Percentiles rank a stretch among this genome's conserved stretches.
These are phyloP conservation scores for Eutypa lata DNA, from an alignment of 2,329 filamentous ascomycete genomes.

Conservation along the genomic window DNA sequence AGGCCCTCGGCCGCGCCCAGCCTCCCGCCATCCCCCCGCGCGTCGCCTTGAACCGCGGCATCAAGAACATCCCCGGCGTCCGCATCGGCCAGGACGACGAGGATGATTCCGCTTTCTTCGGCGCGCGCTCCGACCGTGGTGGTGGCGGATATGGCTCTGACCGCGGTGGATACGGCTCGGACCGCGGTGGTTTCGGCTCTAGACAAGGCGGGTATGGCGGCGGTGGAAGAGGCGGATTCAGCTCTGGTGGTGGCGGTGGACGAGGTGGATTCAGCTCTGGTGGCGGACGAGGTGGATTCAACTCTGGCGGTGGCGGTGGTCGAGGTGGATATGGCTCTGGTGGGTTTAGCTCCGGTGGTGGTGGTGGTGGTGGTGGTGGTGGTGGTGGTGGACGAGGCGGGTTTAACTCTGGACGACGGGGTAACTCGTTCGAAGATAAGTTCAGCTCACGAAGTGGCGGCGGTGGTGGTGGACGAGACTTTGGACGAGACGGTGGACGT, in stretches of 20 bases:
- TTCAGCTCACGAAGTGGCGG: too few species aligned
- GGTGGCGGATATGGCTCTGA: constrained; percentile 4
- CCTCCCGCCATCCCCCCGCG: constrained; percentile 39
- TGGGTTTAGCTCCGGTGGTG: constrained; percentile 1
- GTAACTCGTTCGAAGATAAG: too few species aligned
- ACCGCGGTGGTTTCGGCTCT: constrained; percentile 9
- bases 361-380: constrained; percentile 5
- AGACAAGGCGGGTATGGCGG: constrained; percentile 16
- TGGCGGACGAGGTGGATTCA: constrained; percentile 3
- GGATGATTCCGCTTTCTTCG: neutral
- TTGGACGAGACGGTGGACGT: neutral
- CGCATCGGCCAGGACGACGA: constrained; percentile 18
- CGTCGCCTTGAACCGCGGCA: constrained; percentile 21
- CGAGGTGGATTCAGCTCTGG: constrained; percentile 6
- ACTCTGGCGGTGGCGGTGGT: constrained; percentile 4
- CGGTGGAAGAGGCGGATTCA: neutral
- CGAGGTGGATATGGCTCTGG: constrained; percentile 2
- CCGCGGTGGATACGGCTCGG: constrained; percentile 12
- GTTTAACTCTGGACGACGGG: too few species aligned
- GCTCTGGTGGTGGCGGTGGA: constrained; percentile 7
- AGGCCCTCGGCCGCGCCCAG: constrained; percentile 49
- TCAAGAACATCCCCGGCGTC: constrained; percentile 22
- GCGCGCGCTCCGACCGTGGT: neutral
- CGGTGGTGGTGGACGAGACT: constrained; percentile 2
- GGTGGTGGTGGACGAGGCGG: too few species aligned